Percentiles rank a stretch among this genome's conserved stretches.
Conservation (phyloP, 768 basidiomycete species). For the Pisolithus marmoratus region DNA sequence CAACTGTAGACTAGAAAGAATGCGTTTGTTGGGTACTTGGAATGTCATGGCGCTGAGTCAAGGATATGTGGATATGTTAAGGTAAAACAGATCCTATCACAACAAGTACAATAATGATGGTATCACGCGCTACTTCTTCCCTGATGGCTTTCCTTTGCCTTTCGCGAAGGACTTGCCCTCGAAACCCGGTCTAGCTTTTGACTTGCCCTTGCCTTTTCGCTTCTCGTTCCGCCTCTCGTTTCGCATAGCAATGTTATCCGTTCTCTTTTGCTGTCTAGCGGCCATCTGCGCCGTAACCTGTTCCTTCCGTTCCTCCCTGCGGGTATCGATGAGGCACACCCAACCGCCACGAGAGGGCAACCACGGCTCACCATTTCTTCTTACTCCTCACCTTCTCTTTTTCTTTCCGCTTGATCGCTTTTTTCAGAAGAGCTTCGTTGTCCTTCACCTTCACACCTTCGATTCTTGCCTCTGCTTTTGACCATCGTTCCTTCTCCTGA, state of each 20-base stretch:
- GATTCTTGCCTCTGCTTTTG: constrained; percentile 80
- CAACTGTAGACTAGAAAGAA: constrained; percentile 74
- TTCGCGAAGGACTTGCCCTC: constrained; percentile 80
- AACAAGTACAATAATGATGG: neutral
- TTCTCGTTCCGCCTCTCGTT: constrained; percentile 69
- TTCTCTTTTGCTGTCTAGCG: constrained; percentile 83
- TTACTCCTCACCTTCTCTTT: constrained; percentile 83
- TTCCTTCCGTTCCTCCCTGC: constrained; percentile 87
- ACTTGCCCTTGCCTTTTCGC: constrained; percentile 45
- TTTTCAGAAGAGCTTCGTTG: constrained; percentile 80
- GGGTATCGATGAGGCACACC: neutral
- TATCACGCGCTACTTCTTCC: constrained; percentile 16
- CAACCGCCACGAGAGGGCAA: neutral
- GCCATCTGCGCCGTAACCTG: constrained; percentile 69
- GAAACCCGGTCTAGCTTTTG: constrained; percentile 74
- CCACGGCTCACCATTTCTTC: constrained; percentile 69
- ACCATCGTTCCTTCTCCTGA: constrained; percentile 84
- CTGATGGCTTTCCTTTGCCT: constrained; percentile 29
- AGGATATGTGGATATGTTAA: neutral
- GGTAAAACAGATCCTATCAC: too few species aligned
- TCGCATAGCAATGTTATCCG: constrained; percentile 85
- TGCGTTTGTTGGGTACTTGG: constrained; percentile 58
- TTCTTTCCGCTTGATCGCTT: constrained; percentile 89
- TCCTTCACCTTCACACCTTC: constrained; percentile 92
- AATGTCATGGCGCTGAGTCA: constrained; percentile 29